phyloP scores from a whole-genome alignment of 352 stramenopile genomes.

The Phytophthora pisi region DNA sequence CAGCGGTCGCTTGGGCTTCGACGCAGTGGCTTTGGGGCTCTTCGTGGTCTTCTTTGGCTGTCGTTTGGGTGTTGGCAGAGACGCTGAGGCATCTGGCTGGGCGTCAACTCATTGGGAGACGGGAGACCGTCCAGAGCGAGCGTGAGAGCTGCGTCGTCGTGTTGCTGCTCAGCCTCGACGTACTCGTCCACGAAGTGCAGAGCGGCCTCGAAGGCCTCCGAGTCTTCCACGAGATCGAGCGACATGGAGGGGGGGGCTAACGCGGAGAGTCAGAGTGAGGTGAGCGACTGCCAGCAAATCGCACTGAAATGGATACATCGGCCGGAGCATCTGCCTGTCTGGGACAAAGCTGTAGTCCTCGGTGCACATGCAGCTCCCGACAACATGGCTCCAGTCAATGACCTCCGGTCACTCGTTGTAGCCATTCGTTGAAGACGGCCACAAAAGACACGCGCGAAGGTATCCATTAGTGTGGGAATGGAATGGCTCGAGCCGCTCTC shows the following conservation, averaged over 20 bases:
- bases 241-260: conserved; percentile 5
- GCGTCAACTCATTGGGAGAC: conserved; percentile 19
- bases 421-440: no score
- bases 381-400: no score
- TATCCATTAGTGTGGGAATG: no score
- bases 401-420: no score
- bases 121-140: conserved; percentile 25
- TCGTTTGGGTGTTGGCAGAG: background rate
- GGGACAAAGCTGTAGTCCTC: no score
- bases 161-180: background rate
- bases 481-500: no score
- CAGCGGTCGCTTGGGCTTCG: conserved; percentile 25
- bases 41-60: conserved; percentile 15
- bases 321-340: no score
- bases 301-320: background rate
- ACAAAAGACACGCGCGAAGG: no score
- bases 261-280: no score
- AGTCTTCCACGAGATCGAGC: conserved; percentile 32
- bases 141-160: conserved; percentile 1
- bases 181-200: conserved; percentile 45
- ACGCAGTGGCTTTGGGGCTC: background rate
- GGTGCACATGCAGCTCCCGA: no score
- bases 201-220: conserved; percentile 35
- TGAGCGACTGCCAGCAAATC: background rate
- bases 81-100: background rate